These are phyloP conservation scores for Trichoderma sp. DNA, from an alignment of 2,329 filamentous ascomycete species.

Conservation along the genomic window DNA sequence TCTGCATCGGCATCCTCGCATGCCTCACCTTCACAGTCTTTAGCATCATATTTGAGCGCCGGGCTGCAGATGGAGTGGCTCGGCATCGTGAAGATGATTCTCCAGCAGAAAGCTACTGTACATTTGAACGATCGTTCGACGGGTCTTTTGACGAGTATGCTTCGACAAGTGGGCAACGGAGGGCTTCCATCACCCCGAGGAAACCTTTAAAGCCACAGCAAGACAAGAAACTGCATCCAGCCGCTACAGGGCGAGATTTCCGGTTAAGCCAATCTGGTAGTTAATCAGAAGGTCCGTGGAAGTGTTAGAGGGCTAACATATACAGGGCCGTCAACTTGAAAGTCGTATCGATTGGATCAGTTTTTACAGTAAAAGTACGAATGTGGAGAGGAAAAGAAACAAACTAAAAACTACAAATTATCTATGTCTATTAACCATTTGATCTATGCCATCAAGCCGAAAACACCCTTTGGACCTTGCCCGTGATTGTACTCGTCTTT, in stretches of 20 bases:
- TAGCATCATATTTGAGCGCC: constrained; percentile 5
- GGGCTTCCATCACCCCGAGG: not conserved
- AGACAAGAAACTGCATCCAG: not conserved
- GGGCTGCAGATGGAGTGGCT: not conserved
- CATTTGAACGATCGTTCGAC: not conserved
- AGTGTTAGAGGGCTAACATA: not conserved
- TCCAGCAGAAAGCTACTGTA: not conserved
- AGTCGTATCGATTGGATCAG: not conserved
- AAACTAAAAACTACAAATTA: not conserved
- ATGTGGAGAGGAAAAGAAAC: no score
- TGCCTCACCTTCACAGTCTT: not conserved
- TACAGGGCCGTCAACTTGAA: not conserved
- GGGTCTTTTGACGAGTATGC: not conserved
- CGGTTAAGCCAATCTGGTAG: not conserved
- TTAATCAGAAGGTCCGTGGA: not conserved
- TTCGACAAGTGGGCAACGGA: not conserved
- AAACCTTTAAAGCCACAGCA: not conserved
- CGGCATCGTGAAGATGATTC: not conserved
- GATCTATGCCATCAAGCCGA: not conserved
- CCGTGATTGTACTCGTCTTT: not conserved
- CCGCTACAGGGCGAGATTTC: not conserved
- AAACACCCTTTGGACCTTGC: constrained; percentile 10
- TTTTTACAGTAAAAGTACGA: not conserved
- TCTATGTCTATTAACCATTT: not conserved
- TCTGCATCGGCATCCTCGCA: constrained; percentile 1